These are phyloP conservation scores for Casuarina cunninghamiana DNA, from an alignment of 306 rosid species.

Conservation along the genomic window DNA sequence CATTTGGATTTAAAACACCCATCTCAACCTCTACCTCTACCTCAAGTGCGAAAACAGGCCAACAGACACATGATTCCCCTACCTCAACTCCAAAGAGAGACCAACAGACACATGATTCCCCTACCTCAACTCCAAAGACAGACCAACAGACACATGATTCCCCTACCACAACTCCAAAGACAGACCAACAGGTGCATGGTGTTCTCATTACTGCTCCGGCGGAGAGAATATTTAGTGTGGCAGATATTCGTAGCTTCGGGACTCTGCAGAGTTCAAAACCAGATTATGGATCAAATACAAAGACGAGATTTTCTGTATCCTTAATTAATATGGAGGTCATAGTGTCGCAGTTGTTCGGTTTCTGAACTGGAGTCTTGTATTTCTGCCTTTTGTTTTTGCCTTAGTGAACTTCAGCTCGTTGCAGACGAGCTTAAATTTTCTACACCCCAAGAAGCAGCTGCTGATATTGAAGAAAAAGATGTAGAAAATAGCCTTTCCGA, in stretches of 20 bases:
- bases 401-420: slow-evolving; percentile 62
- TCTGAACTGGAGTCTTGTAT: slow-evolving; percentile 27
- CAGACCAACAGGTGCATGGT: slow-evolving; percentile 31
- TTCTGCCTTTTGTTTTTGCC: slow-evolving; percentile 47
- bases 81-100: slow-evolving; percentile 46
- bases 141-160: slow-evolving; percentile 32
- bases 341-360: slow-evolving; percentile 20
- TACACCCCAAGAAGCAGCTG: slow-evolving; percentile 36
- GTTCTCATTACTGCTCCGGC: slow-evolving; percentile 38
- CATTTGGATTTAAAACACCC: slow-evolving; percentile 54
- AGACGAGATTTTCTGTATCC: slow-evolving; percentile 66
- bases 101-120: slow-evolving; percentile 34
- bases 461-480: slow-evolving; percentile 36
- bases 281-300: slow-evolving; percentile 35
- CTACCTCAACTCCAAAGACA: slow-evolving; percentile 47
- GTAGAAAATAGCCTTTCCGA: slow-evolving; percentile 46
- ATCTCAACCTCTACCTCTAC: slow-evolving; percentile 48
- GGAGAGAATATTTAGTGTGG: slow-evolving; percentile 43
- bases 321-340: slow-evolving; percentile 28
- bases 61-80: slow-evolving; percentile 35
- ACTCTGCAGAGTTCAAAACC: slow-evolving; percentile 41
- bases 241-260: slow-evolving; percentile 44
- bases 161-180: slow-evolving; percentile 49
- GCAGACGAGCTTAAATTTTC: slow-evolving; percentile 39
- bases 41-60: slow-evolving; percentile 48